phyloP scores from a whole-genome alignment of 2,329 filamentous ascomycete species.

The Talaromyces amestolkiae region DNA sequence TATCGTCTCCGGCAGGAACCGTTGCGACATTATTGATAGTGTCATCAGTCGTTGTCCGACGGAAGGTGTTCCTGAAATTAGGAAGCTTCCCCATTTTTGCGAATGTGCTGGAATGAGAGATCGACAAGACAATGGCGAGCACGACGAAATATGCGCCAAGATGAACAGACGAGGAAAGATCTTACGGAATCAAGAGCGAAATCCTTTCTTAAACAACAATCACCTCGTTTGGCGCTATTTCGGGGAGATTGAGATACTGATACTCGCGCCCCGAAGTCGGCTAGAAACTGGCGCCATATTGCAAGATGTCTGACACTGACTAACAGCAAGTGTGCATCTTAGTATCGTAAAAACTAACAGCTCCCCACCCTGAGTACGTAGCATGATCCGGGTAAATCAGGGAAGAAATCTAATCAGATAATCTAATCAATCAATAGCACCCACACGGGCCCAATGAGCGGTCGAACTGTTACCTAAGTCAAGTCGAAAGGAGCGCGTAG shows the following conservation, averaged over 20 bases:
- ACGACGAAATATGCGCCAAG: background rate
- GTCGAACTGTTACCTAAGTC: background rate
- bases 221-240: background rate
- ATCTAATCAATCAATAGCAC: slow-evolving; percentile 15
- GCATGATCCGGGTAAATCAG: background rate
- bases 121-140: background rate
- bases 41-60: background rate
- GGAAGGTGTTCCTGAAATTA: background rate
- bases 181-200: background rate
- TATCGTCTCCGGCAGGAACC: background rate
- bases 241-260: background rate
- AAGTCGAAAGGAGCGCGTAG: background rate
- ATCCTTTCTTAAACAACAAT: background rate
- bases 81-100: slow-evolving; percentile 4
- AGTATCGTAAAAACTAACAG: background rate
- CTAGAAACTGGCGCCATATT: background rate
- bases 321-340: background rate
- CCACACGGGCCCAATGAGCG: background rate
- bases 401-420: slow-evolving; percentile 6
- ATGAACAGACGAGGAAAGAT: background rate
- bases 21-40: background rate
- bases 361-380: background rate
- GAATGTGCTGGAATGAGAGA: background rate
- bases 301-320: background rate
- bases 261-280: background rate